Conservation (phyloP, 108 stramenopile species). For the Nannochloropsis salina region DNA sequence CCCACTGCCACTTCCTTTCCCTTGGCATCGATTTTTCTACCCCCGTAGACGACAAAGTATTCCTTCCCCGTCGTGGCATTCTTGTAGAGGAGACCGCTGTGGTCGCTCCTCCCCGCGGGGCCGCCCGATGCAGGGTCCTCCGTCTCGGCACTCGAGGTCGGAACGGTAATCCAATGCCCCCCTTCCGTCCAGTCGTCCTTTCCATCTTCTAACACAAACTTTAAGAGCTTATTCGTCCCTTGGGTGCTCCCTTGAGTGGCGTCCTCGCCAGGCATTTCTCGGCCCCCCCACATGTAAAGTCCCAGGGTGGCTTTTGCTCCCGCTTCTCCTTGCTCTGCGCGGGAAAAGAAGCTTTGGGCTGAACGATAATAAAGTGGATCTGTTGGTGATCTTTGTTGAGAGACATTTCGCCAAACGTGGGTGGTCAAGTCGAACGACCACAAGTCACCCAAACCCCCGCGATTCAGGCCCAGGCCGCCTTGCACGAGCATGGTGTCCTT, state of each 20-base stretch:
- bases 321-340: background rate
- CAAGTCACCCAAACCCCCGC: background rate
- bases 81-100: background rate
- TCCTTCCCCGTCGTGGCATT: background rate
- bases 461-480: background rate
- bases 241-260: background rate
- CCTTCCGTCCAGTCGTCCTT: background rate
- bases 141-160: background rate
- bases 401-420: background rate
- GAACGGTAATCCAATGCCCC: background rate
- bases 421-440: slow-evolving; percentile 17
- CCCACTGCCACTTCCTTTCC: background rate
- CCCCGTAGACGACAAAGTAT: background rate
- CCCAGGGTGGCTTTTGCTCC: background rate
- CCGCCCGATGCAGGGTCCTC: background rate
- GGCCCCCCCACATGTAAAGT: background rate
- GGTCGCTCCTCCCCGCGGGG: background rate
- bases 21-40: background rate
- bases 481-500: background rate
- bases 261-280: background rate
- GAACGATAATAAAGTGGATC: background rate
- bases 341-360: background rate
- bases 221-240: background rate
- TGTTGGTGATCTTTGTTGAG: background rate
- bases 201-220: slow-evolving; percentile 13